Evolutionary conservation across 2,329 filamentous ascomycete species (phyloP), one percentile per base, ranked within the genome.

Genomic region (Xylaria sp.): DNA sequence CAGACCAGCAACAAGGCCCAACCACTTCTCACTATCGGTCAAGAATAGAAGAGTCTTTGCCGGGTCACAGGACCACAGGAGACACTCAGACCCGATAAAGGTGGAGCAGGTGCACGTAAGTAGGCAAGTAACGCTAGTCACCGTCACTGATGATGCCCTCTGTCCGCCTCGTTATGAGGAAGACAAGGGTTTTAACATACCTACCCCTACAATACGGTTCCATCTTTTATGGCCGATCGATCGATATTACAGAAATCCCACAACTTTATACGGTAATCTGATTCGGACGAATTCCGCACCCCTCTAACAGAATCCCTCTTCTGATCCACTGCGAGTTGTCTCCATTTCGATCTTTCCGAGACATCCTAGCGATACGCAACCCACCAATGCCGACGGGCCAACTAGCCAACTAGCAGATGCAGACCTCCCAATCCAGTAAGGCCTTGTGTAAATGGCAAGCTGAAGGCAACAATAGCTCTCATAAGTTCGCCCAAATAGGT

Each of bases 221-320:
- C 9, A 31, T 17, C 51, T 15, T 37, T 38, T 19, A 21, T 52
- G 17, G 37, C 37, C 7, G 31, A 31, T 33, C 45, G n/a, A 49
- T 56, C 25, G n/a, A 43, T 28, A 19, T 43, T 43, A 37, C 45
- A 53, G 23, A 45, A 53, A 33, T n/a, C 28, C 33, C 31, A 15
- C 42, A 25, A 23, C 15, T 35, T 42, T 50, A 38, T 33, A 51
- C 47, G 33, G 49, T 37, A 43, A 19, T 38, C 21, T 40, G 33
- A 47, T 52, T 61, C 61, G 61, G 61, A 61, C 4, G 25, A 57
- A 64, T 64, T 64, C 61, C 61, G 61, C 61, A 53, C 57, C 40
- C 47, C 31, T 8, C 31, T 14, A 57, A 61, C 42, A 51, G 61
- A 23, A 40, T 9, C 28, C 56, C 52, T 46, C 56, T 49, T 25